phyloP scores from a whole-genome alignment of 148 eudicot genomes.

The Fallopia convolvulus region DNA sequence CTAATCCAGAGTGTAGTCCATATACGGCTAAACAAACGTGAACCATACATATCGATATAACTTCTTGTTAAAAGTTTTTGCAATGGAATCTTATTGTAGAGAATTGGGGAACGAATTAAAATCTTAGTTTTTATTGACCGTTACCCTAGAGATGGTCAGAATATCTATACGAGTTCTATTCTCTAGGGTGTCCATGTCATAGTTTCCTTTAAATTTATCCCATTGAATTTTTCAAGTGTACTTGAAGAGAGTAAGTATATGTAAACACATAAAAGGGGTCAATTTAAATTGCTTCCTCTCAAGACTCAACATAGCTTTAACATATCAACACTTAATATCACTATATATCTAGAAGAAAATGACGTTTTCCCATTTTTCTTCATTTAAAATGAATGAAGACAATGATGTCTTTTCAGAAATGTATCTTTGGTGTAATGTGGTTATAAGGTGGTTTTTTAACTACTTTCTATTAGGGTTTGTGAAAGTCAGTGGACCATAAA shows the following conservation, averaged over 20 bases:
- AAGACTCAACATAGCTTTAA: neutral
- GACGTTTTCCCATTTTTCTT: neutral
- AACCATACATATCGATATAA: neutral
- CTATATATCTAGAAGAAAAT: conserved; percentile 2
- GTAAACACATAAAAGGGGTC: conserved; percentile 4
- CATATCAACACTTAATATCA: neutral
- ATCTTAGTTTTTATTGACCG: neutral
- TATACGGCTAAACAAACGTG: too few species aligned
- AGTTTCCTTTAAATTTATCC: neutral
- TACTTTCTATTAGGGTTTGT: too few species aligned
- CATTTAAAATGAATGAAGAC: neutral
- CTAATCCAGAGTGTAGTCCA: too few species aligned
- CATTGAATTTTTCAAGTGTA: neutral
- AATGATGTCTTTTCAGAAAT: neutral
- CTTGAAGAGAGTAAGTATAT: conserved; percentile 2
- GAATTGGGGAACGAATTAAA: neutral
- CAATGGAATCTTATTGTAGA: neutral
- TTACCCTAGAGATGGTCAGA: neutral
- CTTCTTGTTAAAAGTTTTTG: neutral
- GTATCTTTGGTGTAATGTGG: too few species aligned
- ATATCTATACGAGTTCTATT: neutral
- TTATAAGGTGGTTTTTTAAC: too few species aligned
- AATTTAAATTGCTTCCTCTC: neutral
- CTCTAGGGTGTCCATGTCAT: neutral
- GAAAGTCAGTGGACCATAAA: too few species aligned